Evolutionary conservation across 1,284 basidiomycete genomes (phyloP), one percentile per base, ranked within the genome.

Genomic region (Waitea zeae): DNA sequence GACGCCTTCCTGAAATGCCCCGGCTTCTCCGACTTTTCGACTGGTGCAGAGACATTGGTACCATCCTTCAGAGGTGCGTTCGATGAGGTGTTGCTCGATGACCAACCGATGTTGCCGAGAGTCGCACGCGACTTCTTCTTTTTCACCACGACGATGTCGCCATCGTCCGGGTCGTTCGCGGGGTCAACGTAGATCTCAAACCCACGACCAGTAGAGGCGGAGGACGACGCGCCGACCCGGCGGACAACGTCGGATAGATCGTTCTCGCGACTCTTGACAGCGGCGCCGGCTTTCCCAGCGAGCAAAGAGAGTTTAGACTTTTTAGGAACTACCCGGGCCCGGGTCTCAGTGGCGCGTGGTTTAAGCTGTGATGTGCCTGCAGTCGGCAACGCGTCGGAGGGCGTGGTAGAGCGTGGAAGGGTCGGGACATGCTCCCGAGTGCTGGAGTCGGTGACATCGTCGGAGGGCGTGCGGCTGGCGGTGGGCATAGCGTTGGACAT

Each of bases 161-260:
- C 75, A 20, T 75, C 57, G 9, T 79, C 75, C 0, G 67, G 65
- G 42, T 78, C 75, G 13, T 64, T 57, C 1, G 60, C 52, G 1
- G 73, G 70, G 46, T 82, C 78, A 6, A 82, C 73, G 44, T 74
- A 79, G 36, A 82, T 78, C 43, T 81, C 75, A 44, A 78, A 76
- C 1, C 67, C 70, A 7, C 64, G 58, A 17, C 52, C 52, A 9
- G 53, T 57, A 1, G 56, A 49, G 3, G 63, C 62, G 5, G 61
- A 46, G 15, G 15, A 11, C 9, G 7, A 7, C 7, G 14, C 29
- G 15, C 70, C 67, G 11, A 76, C 66, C 29, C 70, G 69, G 14
- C 70, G 58, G 11, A 67, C 61, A 34, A 75, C 67, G 41, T 76
- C 74, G 2, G 67, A 70, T 32, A 75, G 55, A 44, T 78, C 74